Conservation (phyloP, 1,284 basidiomycete species). For the Puccinia horiana region DNA sequence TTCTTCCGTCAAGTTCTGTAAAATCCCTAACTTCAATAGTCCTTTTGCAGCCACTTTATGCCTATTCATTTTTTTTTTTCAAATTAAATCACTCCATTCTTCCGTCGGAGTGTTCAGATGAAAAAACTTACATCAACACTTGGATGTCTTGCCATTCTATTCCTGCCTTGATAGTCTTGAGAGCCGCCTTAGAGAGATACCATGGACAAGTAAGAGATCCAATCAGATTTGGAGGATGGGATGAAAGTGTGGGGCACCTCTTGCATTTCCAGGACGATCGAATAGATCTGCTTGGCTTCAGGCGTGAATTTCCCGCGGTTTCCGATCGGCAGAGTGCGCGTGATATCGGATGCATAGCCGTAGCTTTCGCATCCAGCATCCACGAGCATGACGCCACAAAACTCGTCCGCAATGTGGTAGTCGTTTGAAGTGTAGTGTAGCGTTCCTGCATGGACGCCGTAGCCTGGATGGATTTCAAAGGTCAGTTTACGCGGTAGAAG, state of each 20-base stretch:
- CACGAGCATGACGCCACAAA: conserved; percentile 50
- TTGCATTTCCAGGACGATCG: conserved; percentile 39
- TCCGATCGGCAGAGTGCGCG: conserved; percentile 79
- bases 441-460: conserved; percentile 36
- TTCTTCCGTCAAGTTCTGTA: conserved; percentile 20
- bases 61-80: too few relatives aligned
- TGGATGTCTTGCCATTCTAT: conserved; percentile 42
- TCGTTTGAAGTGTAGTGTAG: conserved; percentile 29
- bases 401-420: not conserved
- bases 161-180: conserved; percentile 25
- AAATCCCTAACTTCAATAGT: conserved; percentile 28
- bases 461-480: not conserved
- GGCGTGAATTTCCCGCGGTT: conserved; percentile 22
- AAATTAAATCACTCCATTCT: not conserved
- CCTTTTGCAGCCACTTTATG: conserved; percentile 42
- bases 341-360: conserved; percentile 95
- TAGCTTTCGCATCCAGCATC: conserved; percentile 62
- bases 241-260: not conserved
- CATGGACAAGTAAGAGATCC: not conserved
- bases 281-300: conserved; percentile 28
- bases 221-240: not conserved
- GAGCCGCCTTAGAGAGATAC: not conserved
- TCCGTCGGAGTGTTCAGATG: too few relatives aligned
- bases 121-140: conserved; percentile 37
- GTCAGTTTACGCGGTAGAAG: too few relatives aligned